phyloP scores from a whole-genome alignment of 176 grass and related monocot genomes.

The Avena eriantha region DNA sequence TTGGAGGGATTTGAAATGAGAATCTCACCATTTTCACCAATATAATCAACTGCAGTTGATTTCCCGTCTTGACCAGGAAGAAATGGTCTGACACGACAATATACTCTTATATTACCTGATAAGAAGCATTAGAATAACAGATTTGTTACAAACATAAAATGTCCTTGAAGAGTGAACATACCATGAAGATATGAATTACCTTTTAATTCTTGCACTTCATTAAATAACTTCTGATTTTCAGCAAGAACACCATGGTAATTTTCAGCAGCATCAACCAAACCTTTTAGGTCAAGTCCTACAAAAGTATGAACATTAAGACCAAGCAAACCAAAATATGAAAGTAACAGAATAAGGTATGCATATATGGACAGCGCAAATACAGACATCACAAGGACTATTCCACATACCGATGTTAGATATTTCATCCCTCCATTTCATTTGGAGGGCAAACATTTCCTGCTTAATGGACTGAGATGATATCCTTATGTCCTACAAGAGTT shows the following conservation, averaged over 20 bases:
- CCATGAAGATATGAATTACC: constrained; percentile 48
- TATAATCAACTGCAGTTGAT: constrained; percentile 77
- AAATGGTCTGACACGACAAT: constrained; percentile 95
- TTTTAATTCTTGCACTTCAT: constrained; percentile 98
- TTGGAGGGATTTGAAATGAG: constrained; percentile 85
- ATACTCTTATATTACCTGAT: constrained; percentile 96
- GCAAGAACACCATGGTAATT: constrained; percentile 91
- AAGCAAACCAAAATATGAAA: background rate
- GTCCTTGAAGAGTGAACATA: background rate
- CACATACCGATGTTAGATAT: constrained; percentile 74
- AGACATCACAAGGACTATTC: constrained; percentile 7
- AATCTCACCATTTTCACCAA: constrained; percentile 95
- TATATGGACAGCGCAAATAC: constrained; percentile 24
- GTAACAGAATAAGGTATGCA: background rate
- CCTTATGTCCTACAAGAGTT: constrained; percentile 76
- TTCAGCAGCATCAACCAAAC: constrained; percentile 85
- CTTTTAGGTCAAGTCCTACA: constrained; percentile 78
- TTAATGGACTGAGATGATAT: constrained; percentile 79
- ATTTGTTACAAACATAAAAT: constrained; percentile 21
- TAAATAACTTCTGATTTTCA: constrained; percentile 93
- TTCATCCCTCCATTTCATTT: constrained; percentile 91
- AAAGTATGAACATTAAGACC: constrained; percentile 18
- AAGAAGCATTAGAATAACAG: constrained; percentile 37
- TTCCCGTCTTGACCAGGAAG: constrained; percentile 87
- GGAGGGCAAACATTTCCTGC: constrained; percentile 69